A percentile compares a stretch with the other conserved stretches of the same genome.
phyloP scores from a whole-genome alignment of 1,284 basidiomycete species.

The Mycena sp. region DNA sequence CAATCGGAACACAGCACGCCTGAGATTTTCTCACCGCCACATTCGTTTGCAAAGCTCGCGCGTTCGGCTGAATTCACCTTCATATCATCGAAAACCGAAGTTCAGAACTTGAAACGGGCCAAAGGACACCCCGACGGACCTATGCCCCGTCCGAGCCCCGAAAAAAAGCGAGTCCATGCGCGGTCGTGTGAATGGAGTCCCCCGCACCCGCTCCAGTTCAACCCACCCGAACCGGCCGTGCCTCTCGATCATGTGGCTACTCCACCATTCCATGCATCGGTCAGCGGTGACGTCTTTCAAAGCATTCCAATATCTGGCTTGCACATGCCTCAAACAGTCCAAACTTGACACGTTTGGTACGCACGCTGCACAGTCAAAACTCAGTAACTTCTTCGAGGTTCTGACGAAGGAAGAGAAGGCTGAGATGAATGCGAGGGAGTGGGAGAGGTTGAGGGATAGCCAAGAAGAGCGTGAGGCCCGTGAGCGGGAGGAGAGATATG shows the following conservation, averaged over 20 bases:
- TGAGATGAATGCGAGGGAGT: constrained; percentile 1
- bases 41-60: too few relatives aligned
- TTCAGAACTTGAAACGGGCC: background rate
- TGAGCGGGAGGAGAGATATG: constrained; percentile 5
- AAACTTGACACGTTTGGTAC: background rate
- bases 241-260: too few relatives aligned
- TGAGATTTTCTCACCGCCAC: background rate
- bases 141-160: constrained; percentile 2
- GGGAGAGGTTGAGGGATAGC: background rate
- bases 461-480: constrained; percentile 4
- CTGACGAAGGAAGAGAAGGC: constrained; percentile 23
- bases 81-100: background rate
- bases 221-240: background rate
- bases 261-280: too few relatives aligned
- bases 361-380: constrained; percentile 12
- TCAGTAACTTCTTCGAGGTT: constrained; percentile 8
- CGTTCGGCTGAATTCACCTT: constrained; percentile 15
- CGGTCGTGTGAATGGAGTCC: background rate
- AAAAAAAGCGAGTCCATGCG: constrained; percentile 3
- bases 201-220: background rate
- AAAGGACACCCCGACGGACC: constrained; percentile 8
- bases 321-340: too few relatives aligned
- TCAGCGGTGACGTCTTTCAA: too few relatives aligned
- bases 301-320: too few relatives aligned
- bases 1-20: too few relatives aligned